A percentile compares a stretch with the other conserved stretches of the same genome.
These are phyloP conservation scores for Silene uniflora DNA, from an alignment of 148 eudicot genomes.

Conservation along the genomic window DNA sequence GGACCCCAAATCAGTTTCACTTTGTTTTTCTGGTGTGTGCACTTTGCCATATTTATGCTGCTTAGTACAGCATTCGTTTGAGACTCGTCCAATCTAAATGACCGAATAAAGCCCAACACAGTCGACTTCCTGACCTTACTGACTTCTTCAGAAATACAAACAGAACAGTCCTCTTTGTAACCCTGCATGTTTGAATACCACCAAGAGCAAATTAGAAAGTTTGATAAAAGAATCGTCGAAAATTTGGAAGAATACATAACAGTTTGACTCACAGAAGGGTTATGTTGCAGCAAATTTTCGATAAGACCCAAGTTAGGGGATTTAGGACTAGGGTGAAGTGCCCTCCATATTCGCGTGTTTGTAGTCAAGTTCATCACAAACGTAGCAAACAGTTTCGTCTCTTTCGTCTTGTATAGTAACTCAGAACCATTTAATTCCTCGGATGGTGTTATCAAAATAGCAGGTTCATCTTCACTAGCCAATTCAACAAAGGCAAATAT, in stretches of 20 bases:
- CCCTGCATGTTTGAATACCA: too few species aligned
- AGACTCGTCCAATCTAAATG: too few species aligned
- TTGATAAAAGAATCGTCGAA: background rate
- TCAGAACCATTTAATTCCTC: too few species aligned
- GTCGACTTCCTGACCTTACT: background rate
- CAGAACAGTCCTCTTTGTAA: constrained; percentile 6
- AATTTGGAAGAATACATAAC: background rate
- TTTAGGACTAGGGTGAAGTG: too few species aligned
- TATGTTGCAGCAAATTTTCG: too few species aligned
- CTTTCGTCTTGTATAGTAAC: background rate
- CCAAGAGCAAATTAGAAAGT: background rate
- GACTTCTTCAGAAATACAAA: too few species aligned
- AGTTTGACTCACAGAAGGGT: constrained; percentile 22
- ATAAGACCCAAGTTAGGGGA: too few species aligned
- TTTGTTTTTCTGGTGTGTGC: constrained; percentile 4
- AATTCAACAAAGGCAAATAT: too few species aligned
- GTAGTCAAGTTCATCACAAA: constrained; percentile 26
- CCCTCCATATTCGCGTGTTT: constrained; percentile 24
- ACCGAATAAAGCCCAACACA: background rate
- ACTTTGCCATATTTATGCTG: constrained; percentile 17
- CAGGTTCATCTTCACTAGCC: too few species aligned
- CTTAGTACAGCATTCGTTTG: too few species aligned
- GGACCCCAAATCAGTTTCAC: constrained; percentile 71
- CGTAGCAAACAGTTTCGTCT: constrained; percentile 22
- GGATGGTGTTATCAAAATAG: too few species aligned